Evolutionary conservation across 441 rosid genomes (phyloP).

Genomic region (Populus hybrid): DNA sequence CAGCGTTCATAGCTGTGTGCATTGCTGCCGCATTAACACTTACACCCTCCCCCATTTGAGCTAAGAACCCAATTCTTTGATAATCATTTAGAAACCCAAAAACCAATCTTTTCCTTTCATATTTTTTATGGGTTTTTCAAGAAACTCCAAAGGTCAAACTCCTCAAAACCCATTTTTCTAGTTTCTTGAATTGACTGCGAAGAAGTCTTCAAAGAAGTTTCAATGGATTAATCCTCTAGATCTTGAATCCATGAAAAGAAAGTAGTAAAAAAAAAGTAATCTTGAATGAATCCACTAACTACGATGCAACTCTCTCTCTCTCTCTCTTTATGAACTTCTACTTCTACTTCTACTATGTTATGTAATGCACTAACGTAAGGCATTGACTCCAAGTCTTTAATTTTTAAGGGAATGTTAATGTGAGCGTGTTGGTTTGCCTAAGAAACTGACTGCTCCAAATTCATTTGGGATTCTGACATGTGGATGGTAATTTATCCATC

Average conservation of each 20-base stretch:
- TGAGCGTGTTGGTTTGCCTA: slow-evolving; percentile 16
- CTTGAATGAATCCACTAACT: not conserved
- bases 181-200: not conserved
- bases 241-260: slow-evolving; percentile 10
- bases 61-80: not conserved
- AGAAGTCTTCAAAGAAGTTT: slow-evolving; percentile 10
- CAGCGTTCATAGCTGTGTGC: slow-evolving; percentile 60
- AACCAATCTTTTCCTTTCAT: not conserved
- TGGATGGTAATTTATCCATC: not conserved
- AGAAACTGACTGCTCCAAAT: not conserved
- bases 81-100: not conserved
- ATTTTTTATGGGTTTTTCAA: not conserved
- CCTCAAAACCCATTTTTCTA: not conserved
- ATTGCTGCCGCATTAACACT: slow-evolving; percentile 29
- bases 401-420: not conserved
- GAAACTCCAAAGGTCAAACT: not conserved
- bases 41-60: slow-evolving; percentile 47
- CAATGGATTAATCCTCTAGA: not conserved
- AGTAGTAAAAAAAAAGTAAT: not conserved
- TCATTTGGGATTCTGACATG: not conserved
- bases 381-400: slow-evolving; percentile 14
- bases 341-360: not conserved
- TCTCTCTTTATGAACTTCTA: too few relatives aligned
- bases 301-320: not conserved
- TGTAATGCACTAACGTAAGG: not conserved